Base-by-base conservation (phyloP, 345 rosid species). In the Moringa oleifera region DNA sequence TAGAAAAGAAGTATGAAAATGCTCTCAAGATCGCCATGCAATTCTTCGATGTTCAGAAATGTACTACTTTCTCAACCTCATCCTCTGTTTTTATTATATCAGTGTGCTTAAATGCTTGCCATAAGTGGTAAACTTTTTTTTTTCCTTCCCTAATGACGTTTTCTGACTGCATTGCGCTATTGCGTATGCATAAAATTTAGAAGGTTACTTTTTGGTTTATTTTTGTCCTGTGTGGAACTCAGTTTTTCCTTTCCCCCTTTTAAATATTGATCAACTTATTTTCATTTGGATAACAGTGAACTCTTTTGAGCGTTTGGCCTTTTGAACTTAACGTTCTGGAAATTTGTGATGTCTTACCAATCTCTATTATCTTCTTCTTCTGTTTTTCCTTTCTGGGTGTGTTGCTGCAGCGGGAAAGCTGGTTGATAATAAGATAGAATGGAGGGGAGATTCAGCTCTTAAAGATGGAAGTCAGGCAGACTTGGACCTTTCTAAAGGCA, bases 381-480 rank as follows among this genome's bases (percentile, higher is more conserved):
- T 41, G 47, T 11, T 4, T 41, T 41, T 41, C 47, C 9, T 41
- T 41, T 41, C 13, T 41, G 1, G 53, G 2, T 62, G 56, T 62
- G 31, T 67, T 68, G 61, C 15, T 79, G 66, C 65, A 94, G 99
- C 99, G 71, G 99, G 97, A 20, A 72, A 71, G 65, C 71, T 90
- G 75, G 90, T 20, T 66, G 60, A 84, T n/a, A 81, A 85, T 57
- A 68, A 80, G 36, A 81, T 91, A 75, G 6, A 81, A 0, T 94
- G 99, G 99, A 85, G 99, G 81, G 99, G 99, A 60, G 78, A 95
- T 80, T 91, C 97, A 18, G 95, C 77, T 41, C 77, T 87, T 3
- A 62, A 77, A 3, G 99, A 94, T 73, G 99, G 99, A 55, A 94
- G 79, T 24, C 78, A 67, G 3, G 91, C 76, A 0, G 36, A 66